Evolutionary conservation across 2,329 filamentous ascomycete species (phyloP), one percentile per base, ranked within the genome.

Genomic region (Fusarium veterinarium): DNA sequence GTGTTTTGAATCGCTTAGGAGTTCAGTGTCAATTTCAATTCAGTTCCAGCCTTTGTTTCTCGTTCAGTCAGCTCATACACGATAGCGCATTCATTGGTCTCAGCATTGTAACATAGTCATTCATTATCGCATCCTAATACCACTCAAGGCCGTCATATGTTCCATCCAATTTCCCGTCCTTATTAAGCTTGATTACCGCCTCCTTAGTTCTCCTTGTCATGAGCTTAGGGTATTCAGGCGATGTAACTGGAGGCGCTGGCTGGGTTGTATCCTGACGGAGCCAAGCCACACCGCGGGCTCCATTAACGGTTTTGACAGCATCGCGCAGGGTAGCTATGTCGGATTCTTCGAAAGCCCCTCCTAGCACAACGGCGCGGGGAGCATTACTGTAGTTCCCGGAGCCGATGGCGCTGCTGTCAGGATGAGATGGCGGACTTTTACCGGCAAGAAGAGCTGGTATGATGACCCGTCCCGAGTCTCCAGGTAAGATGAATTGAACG

Each of bases 121-220:
- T 46, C n/a, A 16, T 6, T 33, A 46, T 17, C 19, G 23, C 25
- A 23, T 35, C 17, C 45, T 56, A 71, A 25, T 74, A 73, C 71
- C 71, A 71, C 38, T 68, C 71, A 13, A 71, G 30, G 1, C 17
- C 62, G n/a, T 64, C 51, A 28, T 60, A 37, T 5, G 9, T 25
- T 16, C 70, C 62, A 35, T 73, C 38, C 14, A 71, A 20, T 17
- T 74, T 69, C 13, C 48, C 49, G 4, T 60, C 31, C 23, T 48
- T 41, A 8, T 69, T 41, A 20, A 65, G 52, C 37, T 30, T 35
- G 10, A 68, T n/a, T 6, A 74, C 19, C 8, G 71, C 63, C 4
- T 74, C 62, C 28, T 72, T 73, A 3, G 71, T 68, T 5, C 71
- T 71, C 25, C 30, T 55, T 2, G 65, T 61, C 63, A 73, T 69